Conservation (phyloP, 78 protist genomes). For the Protostelium mycophagum region DNA sequence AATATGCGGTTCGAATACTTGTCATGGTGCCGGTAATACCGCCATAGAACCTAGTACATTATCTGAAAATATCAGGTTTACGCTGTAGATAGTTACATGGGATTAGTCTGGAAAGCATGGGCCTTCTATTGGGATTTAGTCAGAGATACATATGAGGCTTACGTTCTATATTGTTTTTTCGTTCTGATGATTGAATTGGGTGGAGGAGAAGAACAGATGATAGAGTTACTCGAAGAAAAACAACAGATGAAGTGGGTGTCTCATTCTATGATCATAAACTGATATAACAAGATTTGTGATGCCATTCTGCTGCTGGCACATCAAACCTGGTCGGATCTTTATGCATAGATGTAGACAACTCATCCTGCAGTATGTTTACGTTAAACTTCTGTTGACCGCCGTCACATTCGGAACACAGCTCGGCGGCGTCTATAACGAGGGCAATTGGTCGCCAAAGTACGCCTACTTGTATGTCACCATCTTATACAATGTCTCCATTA, state of each 20-base stretch:
- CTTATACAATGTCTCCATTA: constrained; percentile 38
- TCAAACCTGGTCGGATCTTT: constrained; percentile 30
- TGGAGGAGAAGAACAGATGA: constrained; percentile 28
- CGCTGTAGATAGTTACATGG: constrained; percentile 36
- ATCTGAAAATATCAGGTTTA: constrained; percentile 24
- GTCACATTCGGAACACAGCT: not conserved
- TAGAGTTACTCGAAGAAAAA: constrained; percentile 30
- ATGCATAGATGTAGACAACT: constrained; percentile 28
- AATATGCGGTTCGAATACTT: constrained; percentile 46
- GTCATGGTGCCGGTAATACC: constrained; percentile 54
- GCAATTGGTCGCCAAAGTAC: not conserved
- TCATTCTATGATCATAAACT: constrained; percentile 11
- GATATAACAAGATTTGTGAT: not conserved
- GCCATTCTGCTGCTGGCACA: not conserved
- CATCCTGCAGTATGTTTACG: constrained; percentile 52
- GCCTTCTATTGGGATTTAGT: constrained; percentile 54
- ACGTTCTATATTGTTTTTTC: constrained; percentile 57
- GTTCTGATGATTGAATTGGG: constrained; percentile 34
- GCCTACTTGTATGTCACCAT: constrained; percentile 39
- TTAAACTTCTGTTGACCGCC: not conserved
- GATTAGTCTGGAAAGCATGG: constrained; percentile 17
- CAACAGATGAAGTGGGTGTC: constrained; percentile 36
- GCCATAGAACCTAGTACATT: not conserved
- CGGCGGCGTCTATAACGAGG: not conserved
- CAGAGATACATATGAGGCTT: constrained; percentile 64